Conservation (phyloP, 805 yeast species). For the Metschnikowia hibisci region DNA sequence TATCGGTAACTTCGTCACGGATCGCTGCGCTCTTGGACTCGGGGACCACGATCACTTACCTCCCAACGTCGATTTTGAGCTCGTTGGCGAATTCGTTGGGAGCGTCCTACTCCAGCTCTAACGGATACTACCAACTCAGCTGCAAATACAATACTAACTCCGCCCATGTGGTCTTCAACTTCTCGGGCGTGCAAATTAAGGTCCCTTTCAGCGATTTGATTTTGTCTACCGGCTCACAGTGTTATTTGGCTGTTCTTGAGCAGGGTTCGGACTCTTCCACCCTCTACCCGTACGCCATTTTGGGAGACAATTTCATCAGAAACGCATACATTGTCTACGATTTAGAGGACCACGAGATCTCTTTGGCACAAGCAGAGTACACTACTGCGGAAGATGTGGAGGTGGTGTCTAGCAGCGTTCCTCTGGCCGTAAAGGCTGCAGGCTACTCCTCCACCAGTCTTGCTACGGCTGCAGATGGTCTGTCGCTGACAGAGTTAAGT, state of each 20-base stretch:
- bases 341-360: slow-evolving; percentile 51
- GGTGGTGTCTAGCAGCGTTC: slow-evolving; percentile 42
- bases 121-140: slow-evolving; percentile 9
- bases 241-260: slow-evolving; percentile 27
- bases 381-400: slow-evolving; percentile 40
- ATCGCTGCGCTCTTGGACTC: slow-evolving; percentile 41
- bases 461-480: slow-evolving; percentile 3
- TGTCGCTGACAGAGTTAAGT: slow-evolving; percentile 1
- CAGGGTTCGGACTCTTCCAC: slow-evolving; percentile 25
- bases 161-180: slow-evolving; percentile 34
- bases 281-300: slow-evolving; percentile 51
- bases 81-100: slow-evolving; percentile 13
- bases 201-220: slow-evolving; percentile 43
- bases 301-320: slow-evolving; percentile 67
- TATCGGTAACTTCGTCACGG: slow-evolving; percentile 4
- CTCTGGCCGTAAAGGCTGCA: slow-evolving; percentile 49
- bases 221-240: slow-evolving; percentile 16
- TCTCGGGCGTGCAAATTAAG: slow-evolving; percentile 54
- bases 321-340: slow-evolving; percentile 65
- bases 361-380: slow-evolving; percentile 45
- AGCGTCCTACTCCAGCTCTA: neutral
- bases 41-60: slow-evolving; percentile 49
- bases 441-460: slow-evolving; percentile 39
- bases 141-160: slow-evolving; percentile 12
- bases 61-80: slow-evolving; percentile 36